These are phyloP conservation scores for Sphaceloma murrayae DNA, from an alignment of 2,329 filamentous ascomycete species.

Conservation along the genomic window DNA sequence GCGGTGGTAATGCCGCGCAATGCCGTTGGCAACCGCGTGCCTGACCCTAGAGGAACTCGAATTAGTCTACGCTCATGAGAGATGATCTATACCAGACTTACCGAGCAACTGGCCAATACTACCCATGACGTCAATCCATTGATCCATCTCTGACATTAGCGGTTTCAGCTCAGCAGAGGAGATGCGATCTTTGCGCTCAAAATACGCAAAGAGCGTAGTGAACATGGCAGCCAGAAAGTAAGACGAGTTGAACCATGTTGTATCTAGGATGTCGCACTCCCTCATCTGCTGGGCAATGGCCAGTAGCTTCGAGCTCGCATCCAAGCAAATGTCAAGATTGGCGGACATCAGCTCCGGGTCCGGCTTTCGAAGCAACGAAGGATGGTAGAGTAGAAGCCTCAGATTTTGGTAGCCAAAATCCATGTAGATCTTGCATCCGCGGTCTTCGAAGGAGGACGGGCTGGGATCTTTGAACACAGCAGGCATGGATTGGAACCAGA, in stretches of 20 bases:
- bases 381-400: constrained; percentile 44
- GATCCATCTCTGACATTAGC: constrained; percentile 58
- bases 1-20: constrained; percentile 42
- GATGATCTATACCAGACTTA: constrained; percentile 33
- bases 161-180: constrained; percentile 48
- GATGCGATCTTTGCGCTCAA: constrained; percentile 54
- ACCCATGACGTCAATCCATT: constrained; percentile 58
- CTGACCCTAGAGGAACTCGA: too few relatives aligned
- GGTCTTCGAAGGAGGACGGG: constrained; percentile 37
- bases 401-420: constrained; percentile 42
- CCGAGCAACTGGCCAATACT: constrained; percentile 59
- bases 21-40: constrained; percentile 38
- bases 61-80: constrained; percentile 6
- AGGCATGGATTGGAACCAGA: constrained; percentile 57
- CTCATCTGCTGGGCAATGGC: constrained; percentile 50
- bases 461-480: constrained; percentile 45
- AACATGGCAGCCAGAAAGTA: constrained; percentile 66
- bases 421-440: constrained; percentile 41
- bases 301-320: constrained; percentile 56
- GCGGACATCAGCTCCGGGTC: constrained; percentile 52
- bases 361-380: constrained; percentile 40
- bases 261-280: constrained; percentile 59
- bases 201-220: constrained; percentile 59
- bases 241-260: constrained; percentile 66
- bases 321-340: constrained; percentile 50